These are phyloP conservation scores for Saccharum hybrid DNA, from an alignment of 202 grass and related monocot genomes.

Conservation along the genomic window DNA sequence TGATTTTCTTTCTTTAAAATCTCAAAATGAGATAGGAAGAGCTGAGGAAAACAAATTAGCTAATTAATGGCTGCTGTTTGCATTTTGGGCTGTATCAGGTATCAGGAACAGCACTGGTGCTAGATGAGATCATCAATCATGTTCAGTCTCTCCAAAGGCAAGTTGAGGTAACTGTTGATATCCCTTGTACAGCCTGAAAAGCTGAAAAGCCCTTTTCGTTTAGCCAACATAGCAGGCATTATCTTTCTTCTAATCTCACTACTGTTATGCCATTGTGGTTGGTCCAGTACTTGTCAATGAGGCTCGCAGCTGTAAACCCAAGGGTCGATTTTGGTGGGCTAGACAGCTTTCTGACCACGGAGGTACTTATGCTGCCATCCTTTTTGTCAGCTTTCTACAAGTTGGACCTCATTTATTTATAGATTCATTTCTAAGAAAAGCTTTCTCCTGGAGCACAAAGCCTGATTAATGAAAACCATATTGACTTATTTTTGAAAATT, in stretches of 20 bases:
- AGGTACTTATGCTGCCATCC: conserved; percentile 54
- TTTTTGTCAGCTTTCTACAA: conserved; percentile 26
- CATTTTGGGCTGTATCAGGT: conserved; percentile 49
- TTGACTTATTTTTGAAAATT: neutral
- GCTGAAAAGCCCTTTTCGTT: neutral
- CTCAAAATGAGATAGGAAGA: neutral
- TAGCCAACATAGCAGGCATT: neutral
- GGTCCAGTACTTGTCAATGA: conserved; percentile 86
- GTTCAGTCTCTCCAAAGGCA: conserved; percentile 93
- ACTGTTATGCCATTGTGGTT: conserved; percentile 40
- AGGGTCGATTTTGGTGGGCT: conserved; percentile 82
- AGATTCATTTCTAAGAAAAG: neutral
- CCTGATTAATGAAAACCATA: conserved; percentile 16
- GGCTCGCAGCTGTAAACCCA: conserved; percentile 81
- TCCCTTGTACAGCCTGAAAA: conserved; percentile 21
- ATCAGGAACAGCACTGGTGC: conserved; percentile 80
- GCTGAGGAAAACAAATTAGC: neutral
- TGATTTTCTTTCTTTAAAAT: neutral
- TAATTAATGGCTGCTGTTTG: conserved; percentile 20
- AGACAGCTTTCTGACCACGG: conserved; percentile 69
- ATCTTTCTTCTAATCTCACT: conserved; percentile 20
- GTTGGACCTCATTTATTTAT: conserved; percentile 27
- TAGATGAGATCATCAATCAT: conserved; percentile 98
- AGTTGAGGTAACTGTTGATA: conserved; percentile 67
- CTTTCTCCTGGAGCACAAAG: neutral